Evolutionary conservation across 75 land plant genomes (phyloP).

Genomic region (Sequoia sempervirens): DNA sequence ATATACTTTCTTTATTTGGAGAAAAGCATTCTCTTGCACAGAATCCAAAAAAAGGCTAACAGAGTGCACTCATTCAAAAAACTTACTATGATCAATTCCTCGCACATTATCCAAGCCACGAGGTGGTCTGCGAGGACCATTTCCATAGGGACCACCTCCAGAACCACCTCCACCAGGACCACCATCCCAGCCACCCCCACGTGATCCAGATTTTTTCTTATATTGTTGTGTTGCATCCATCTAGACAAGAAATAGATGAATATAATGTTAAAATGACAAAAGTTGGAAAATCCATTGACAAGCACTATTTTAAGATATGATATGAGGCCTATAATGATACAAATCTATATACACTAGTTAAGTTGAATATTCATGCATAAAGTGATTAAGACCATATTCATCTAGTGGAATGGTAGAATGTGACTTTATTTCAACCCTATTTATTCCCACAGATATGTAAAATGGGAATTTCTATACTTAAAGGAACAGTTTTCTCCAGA

Average conservation of each 20-base stretch:
- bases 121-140: constrained; percentile 8
- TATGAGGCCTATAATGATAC: not conserved
- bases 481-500: not conserved
- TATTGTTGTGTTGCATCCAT: constrained; percentile 6
- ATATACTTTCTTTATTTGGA: not conserved
- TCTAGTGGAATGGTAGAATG: not conserved
- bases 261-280: not conserved
- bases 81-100: constrained; percentile 8
- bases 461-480: not conserved
- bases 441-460: not conserved
- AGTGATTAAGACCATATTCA: constrained; percentile 1
- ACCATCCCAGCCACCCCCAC: constrained; percentile 6
- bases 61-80: not conserved
- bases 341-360: not conserved
- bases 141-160: constrained; percentile 8
- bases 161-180: constrained; percentile 8
- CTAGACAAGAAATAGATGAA: not conserved
- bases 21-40: not conserved
- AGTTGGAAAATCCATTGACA: not conserved
- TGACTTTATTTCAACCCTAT: not conserved
- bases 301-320: not conserved
- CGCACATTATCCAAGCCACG: constrained; percentile 11
- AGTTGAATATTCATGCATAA: not conserved
- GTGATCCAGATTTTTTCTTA: constrained; percentile 7
- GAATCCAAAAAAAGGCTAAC: not conserved